A percentile compares a stretch with the other conserved stretches of the same genome.
phyloP scores from a whole-genome alignment of 768 basidiomycete genomes.

The Podaxis mareebaensis region DNA sequence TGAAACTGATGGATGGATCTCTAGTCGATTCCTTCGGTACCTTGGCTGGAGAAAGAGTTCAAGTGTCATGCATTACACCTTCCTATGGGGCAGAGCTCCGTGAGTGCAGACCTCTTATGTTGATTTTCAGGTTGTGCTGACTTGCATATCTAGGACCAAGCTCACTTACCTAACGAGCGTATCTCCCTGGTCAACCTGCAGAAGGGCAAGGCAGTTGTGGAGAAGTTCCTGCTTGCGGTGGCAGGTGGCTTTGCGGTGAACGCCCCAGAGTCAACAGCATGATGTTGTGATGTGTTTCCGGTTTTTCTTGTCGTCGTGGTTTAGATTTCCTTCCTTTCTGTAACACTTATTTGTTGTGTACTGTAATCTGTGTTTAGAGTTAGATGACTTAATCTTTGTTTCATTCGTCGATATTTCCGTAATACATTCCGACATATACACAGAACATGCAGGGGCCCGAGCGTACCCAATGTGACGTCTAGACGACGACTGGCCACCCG shows the following conservation, averaged over 20 bases:
- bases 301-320: background rate
- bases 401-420: background rate
- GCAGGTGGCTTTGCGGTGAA: constrained; percentile 28
- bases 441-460: background rate
- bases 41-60: constrained; percentile 92
- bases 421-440: background rate
- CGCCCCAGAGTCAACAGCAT: background rate
- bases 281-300: background rate
- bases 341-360: background rate
- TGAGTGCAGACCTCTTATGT: constrained; percentile 34
- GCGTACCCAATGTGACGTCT: background rate
- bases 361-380: background rate
- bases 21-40: constrained; percentile 92
- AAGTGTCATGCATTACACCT: constrained; percentile 88
- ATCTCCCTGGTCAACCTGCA: constrained; percentile 83
- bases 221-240: constrained; percentile 66
- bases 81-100: constrained; percentile 90
- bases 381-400: too few relatives aligned
- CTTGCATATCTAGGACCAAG: constrained; percentile 65
- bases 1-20: background rate
- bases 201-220: constrained; percentile 74
- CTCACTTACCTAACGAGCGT: constrained; percentile 91
- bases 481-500: constrained; percentile 45
- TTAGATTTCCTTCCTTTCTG: background rate
- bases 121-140: background rate